Evolutionary conservation across 1,284 basidiomycete species (phyloP).

Genomic region (Phylloboletellus chloephorus): DNA sequence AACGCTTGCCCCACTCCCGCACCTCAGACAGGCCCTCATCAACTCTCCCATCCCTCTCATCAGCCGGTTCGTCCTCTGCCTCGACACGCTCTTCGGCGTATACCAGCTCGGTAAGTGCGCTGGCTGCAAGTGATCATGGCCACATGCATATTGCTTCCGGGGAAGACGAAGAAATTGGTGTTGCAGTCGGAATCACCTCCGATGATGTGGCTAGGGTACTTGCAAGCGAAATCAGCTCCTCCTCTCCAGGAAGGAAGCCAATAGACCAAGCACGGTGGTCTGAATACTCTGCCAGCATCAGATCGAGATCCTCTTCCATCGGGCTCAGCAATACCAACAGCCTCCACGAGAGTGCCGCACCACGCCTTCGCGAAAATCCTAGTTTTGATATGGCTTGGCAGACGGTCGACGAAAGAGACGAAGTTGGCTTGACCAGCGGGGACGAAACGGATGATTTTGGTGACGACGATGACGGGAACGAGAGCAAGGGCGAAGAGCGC

Average conservation of each 20-base stretch:
- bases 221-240: slow-evolving; percentile 42
- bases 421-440: slow-evolving; percentile 59
- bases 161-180: slow-evolving; percentile 48
- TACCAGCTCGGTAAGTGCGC: slow-evolving; percentile 58
- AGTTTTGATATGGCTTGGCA: slow-evolving; percentile 74
- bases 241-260: slow-evolving; percentile 40
- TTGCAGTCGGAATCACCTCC: slow-evolving; percentile 53
- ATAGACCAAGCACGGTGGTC: slow-evolving; percentile 64
- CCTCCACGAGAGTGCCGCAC: slow-evolving; percentile 40
- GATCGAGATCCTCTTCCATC: slow-evolving; percentile 65
- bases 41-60: slow-evolving; percentile 55
- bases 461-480: slow-evolving; percentile 48
- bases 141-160: slow-evolving; percentile 61
- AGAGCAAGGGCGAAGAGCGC: slow-evolving; percentile 56
- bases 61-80: slow-evolving; percentile 58
- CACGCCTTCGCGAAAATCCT: slow-evolving; percentile 52
- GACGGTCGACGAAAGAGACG: slow-evolving; percentile 66
- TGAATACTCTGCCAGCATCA: slow-evolving; percentile 54
- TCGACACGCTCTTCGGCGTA: slow-evolving; percentile 75
- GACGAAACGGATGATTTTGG: slow-evolving; percentile 70
- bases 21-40: slow-evolving; percentile 38
- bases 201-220: slow-evolving; percentile 60
- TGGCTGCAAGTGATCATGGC: slow-evolving; percentile 53
- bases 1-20: slow-evolving; percentile 28
- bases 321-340: slow-evolving; percentile 43